Base-by-base conservation (phyloP, 148 eudicot genomes). In the Fagopyrum homotropicum region DNA sequence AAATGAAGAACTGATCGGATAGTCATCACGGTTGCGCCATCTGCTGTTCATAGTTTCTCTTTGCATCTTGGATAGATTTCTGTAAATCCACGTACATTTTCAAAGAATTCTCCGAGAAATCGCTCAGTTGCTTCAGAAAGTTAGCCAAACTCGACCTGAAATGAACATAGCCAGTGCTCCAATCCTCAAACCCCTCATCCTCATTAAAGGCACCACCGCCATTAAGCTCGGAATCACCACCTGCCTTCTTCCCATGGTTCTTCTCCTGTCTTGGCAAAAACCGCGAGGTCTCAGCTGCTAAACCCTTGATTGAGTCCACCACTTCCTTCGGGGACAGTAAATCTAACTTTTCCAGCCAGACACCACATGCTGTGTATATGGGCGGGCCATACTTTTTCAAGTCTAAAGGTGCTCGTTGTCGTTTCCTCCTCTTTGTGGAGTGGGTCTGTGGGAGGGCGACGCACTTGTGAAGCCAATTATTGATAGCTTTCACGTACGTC, bases 251-350 rank as follows among this genome's bases (percentile, higher is more conserved):
- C 54, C 90, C 89, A 16, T 88, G 91, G 75, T 69, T 75, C 83
- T 90, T 93, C 73, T 93, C 98, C 75, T 89, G 95, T 54, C 80
- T 91, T 2, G 98, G 98, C 69, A 91, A 56, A 47, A 86, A 86
- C 1, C 73, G 90, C 17, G 89, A 74, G 44, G 86, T 79, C 64
- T 87, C 97, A 0, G 81, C 57, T 45, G 86, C 88, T 46, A 94
- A 84, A 7, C 76, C 88, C 79, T 90, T 91, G 60, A 84, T 81
- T 4, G 88, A 78, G 12, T 90, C 88, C 0, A 78, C 66, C 15
- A 88, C 92, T 43, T 80, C 87, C 77, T 85, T 80, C 9, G 83
- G 57, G 1, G 88, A 91, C 75, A 88, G 78, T 0, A 71, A 59
- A 2, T 77, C 79, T 9, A 94, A 86, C 82, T 40, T 80, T 16